Evolutionary conservation across 169 alveolate genomes (phyloP).

Genomic region (Plasmodium knowlesi): DNA sequence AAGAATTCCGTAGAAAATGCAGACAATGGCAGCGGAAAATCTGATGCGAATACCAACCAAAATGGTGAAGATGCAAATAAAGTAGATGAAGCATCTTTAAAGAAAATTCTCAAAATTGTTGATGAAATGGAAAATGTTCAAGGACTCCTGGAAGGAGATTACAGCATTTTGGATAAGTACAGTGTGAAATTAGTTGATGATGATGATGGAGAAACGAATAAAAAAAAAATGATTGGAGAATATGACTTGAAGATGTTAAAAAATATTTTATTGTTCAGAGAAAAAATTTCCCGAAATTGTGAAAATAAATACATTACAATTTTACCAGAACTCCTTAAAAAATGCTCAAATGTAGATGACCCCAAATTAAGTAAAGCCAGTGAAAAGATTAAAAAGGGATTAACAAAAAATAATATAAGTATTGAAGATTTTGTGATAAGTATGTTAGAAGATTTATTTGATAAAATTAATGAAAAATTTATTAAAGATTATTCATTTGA

Average conservation of each 20-base stretch:
- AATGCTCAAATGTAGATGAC: constrained; percentile 16
- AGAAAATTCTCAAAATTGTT: not conserved
- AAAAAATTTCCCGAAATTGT: constrained; percentile 15
- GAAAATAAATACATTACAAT: not conserved
- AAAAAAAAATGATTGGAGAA: constrained; percentile 24
- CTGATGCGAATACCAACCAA: not conserved
- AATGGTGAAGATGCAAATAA: not conserved
- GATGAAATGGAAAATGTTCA: constrained; percentile 4
- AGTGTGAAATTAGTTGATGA: constrained; percentile 16
- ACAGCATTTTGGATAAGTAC: constrained; percentile 24
- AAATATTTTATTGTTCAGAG: constrained; percentile 27
- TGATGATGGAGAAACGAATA: not conserved
- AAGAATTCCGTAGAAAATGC: not conserved
- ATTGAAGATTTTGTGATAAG: constrained; percentile 2
- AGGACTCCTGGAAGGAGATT: not conserved
- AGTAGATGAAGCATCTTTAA: not conserved
- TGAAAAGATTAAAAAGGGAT: constrained; percentile 9
- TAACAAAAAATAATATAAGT: not conserved
- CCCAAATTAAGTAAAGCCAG: constrained; percentile 20
- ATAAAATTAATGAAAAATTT: constrained; percentile 30
- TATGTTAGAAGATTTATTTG: not conserved
- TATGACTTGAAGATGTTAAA: constrained; percentile 26
- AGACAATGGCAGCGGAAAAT: not conserved
- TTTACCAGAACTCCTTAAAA: not conserved
- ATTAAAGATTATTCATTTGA: constrained; percentile 23